Evolutionary conservation across 2,329 filamentous ascomycete species (phyloP).

Genomic region (Calonectria pseudoturangicola): DNA sequence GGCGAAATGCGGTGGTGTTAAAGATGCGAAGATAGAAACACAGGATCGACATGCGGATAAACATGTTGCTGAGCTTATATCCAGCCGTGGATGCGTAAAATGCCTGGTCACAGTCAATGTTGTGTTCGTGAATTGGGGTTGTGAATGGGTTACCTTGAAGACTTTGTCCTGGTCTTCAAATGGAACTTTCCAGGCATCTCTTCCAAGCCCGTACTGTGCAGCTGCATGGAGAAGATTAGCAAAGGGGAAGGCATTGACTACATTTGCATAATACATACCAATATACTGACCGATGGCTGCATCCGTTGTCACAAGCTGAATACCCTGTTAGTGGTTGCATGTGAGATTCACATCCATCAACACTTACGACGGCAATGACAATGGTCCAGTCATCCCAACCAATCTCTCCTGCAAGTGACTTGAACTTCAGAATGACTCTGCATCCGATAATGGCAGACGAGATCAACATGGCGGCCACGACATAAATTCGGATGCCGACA

Average conservation of each 20-base stretch:
- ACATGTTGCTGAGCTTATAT: constrained; percentile 31
- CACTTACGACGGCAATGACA: constrained; percentile 1
- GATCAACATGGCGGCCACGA: background rate
- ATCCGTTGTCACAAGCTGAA: background rate
- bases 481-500: background rate
- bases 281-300: constrained; percentile 11
- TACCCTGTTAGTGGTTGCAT: background rate
- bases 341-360: background rate
- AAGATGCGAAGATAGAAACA: constrained; percentile 34
- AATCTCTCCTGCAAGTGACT: background rate
- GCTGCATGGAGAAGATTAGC: background rate
- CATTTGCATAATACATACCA: background rate
- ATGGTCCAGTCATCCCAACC: constrained; percentile 23
- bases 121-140: background rate
- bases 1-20: background rate
- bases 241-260: background rate
- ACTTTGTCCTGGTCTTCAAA: constrained; percentile 17
- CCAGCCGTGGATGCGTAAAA: constrained; percentile 10
- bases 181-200: constrained; percentile 14
- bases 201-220: background rate
- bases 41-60: constrained; percentile 26
- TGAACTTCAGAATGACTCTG: background rate
- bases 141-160: background rate
- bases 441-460: background rate
- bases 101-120: background rate